These are phyloP conservation scores for Hericium alpestre DNA, from an alignment of 768 basidiomycete genomes.

Conservation along the genomic window DNA sequence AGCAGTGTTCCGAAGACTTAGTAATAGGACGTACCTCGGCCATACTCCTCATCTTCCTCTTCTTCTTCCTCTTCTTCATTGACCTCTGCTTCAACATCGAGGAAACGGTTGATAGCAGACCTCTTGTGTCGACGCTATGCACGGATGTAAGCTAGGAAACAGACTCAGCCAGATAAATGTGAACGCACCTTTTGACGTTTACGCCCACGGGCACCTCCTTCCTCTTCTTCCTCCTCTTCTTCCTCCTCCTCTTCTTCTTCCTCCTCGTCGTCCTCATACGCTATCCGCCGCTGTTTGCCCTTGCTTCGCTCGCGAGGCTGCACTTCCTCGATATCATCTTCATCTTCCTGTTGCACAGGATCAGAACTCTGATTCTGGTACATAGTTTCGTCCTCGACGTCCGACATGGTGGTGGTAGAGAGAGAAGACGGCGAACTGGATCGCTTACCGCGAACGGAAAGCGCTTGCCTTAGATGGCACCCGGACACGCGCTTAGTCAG, in stretches of 20 bases:
- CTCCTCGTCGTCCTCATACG: slow-evolving; percentile 31
- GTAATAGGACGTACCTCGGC: slow-evolving; percentile 23
- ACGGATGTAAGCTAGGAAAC: slow-evolving; percentile 4
- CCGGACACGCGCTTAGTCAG: no score
- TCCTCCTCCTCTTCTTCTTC: slow-evolving; percentile 28
- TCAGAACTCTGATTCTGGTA: slow-evolving; percentile 22
- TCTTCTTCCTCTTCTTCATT: slow-evolving; percentile 96
- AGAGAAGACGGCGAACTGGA: slow-evolving; percentile 6
- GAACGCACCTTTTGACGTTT: slow-evolving; percentile 52
- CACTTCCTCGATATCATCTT: slow-evolving; percentile 25
- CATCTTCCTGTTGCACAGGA: slow-evolving; percentile 17
- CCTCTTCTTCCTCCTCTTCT: slow-evolving; percentile 29
- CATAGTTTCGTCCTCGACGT: slow-evolving; percentile 26
- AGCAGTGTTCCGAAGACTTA: background rate
- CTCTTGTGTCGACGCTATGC: slow-evolving; percentile 57
- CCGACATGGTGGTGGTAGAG: slow-evolving; percentile 33
- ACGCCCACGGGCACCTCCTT: slow-evolving; percentile 34
- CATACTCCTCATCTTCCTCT: slow-evolving; percentile 75
- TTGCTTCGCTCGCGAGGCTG: slow-evolving; percentile 23
- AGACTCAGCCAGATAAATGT: background rate
- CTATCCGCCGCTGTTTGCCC: slow-evolving; percentile 26
- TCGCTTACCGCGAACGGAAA: no score
- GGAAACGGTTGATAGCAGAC: slow-evolving; percentile 62
- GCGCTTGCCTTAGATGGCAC: no score
- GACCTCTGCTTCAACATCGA: slow-evolving; percentile 93